Percentiles rank a stretch among this genome's conserved stretches.
Conservation (phyloP, 106 monocot genomes). For the Xerophyta viscosa region DNA sequence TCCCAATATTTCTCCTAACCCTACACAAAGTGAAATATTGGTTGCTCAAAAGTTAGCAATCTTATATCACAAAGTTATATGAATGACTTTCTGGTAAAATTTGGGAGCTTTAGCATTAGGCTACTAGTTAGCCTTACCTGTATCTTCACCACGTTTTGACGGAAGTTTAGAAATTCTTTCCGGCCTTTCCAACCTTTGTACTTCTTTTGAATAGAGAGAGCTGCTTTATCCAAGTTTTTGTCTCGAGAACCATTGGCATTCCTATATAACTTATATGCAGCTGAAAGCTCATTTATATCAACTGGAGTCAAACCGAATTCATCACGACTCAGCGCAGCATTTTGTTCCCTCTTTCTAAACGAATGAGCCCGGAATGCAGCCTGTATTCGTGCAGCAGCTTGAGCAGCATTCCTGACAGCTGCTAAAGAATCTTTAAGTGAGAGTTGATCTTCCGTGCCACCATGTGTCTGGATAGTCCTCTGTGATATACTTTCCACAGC, state of each 20-base stretch:
- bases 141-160: constrained; percentile 57
- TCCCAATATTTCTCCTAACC: too few species aligned
- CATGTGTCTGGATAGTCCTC: constrained; percentile 19
- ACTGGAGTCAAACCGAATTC: constrained; percentile 35
- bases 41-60: too few species aligned
- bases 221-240: constrained; percentile 40
- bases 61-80: too few species aligned
- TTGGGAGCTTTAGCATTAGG: too few species aligned
- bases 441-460: constrained; percentile 47
- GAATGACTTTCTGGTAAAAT: too few species aligned
- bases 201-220: constrained; percentile 61
- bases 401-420: constrained; percentile 64
- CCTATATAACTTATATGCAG: constrained; percentile 21
- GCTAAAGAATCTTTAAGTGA: constrained; percentile 56
- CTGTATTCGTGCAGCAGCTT: constrained; percentile 79
- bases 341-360: constrained; percentile 48
- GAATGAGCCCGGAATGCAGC: constrained; percentile 70
- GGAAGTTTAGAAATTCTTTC: constrained; percentile 40
- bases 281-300: constrained; percentile 39
- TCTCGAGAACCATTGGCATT: constrained; percentile 13
- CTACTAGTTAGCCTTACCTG: constrained; percentile 56
- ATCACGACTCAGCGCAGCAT: constrained; percentile 11
- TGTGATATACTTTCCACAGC: constrained; percentile 42
- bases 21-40: too few species aligned
- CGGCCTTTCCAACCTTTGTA: constrained; percentile 68